phyloP scores from a whole-genome alignment of 257 asterid genomes.

The Ballota nigra region DNA sequence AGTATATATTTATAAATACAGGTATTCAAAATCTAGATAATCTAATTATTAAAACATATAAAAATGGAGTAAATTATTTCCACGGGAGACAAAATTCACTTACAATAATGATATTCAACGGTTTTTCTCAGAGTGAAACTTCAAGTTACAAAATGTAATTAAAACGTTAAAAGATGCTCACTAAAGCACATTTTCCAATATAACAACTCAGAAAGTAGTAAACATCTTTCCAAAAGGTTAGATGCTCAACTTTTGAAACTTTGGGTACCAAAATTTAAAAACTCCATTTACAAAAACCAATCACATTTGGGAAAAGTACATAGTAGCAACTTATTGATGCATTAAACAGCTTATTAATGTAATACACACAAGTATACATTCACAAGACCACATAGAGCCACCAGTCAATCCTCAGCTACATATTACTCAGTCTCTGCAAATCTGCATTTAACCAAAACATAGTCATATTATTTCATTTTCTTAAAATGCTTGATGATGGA shows the following conservation, averaged over 20 bases:
- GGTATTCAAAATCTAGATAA: too few species aligned
- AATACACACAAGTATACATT: background rate
- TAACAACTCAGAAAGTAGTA: background rate
- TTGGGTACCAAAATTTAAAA: background rate
- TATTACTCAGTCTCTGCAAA: constrained; percentile 38
- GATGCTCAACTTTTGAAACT: background rate
- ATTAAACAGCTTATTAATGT: background rate
- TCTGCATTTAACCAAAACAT: constrained; percentile 27
- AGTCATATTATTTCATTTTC: background rate
- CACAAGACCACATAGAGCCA: background rate
- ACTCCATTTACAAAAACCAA: background rate
- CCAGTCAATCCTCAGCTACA: background rate
- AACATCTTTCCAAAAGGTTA: too few species aligned
- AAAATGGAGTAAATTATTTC: too few species aligned
- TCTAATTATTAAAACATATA: too few species aligned
- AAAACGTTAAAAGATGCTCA: background rate
- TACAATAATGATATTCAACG: too few species aligned
- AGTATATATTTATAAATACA: too few species aligned
- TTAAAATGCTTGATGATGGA: background rate
- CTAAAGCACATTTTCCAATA: background rate
- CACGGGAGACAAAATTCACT: too few species aligned
- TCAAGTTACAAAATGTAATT: background rate
- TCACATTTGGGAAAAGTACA: background rate
- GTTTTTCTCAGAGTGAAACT: background rate
- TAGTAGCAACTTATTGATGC: background rate